Conservation (phyloP, 257 asterid genomes). For the Lithospermum erythrorhizon region DNA sequence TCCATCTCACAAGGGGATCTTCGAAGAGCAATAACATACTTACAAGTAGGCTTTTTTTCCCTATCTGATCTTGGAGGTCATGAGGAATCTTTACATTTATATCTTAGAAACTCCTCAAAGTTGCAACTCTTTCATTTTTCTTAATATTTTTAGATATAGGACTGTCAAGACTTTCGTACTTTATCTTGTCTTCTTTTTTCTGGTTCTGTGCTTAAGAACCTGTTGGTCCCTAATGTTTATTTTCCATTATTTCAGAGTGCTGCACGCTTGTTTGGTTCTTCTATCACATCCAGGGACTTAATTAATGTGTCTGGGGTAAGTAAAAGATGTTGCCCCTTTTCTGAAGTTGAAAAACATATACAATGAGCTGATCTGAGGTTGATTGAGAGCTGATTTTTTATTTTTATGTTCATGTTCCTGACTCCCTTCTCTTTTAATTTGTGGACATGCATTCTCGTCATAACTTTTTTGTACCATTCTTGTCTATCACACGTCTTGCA, state of each 20-base stretch:
- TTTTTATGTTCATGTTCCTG: no score
- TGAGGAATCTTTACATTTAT: not conserved
- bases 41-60: slow-evolving; percentile 53
- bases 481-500: no score
- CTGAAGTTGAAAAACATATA: not conserved
- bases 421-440: no score
- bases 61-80: not conserved
- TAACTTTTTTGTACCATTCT: no score
- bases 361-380: not conserved
- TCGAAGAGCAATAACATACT: slow-evolving; percentile 86
- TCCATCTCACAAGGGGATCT: slow-evolving; percentile 93
- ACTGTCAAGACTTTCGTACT: no score
- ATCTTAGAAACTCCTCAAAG: not conserved
- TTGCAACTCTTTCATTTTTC: no score
- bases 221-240: slow-evolving; percentile 6
- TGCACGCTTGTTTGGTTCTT: slow-evolving; percentile 92
- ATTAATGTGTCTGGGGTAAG: slow-evolving; percentile 95
- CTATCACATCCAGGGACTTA: slow-evolving; percentile 65
- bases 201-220: not conserved
- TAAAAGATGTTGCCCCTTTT: slow-evolving; percentile 1
- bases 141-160: no score
- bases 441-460: no score
- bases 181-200: no score
- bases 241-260: slow-evolving; percentile 58
- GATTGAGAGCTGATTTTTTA: not conserved